phyloP scores from a whole-genome alignment of 257 asterid genomes.

The Solanum chilense region DNA sequence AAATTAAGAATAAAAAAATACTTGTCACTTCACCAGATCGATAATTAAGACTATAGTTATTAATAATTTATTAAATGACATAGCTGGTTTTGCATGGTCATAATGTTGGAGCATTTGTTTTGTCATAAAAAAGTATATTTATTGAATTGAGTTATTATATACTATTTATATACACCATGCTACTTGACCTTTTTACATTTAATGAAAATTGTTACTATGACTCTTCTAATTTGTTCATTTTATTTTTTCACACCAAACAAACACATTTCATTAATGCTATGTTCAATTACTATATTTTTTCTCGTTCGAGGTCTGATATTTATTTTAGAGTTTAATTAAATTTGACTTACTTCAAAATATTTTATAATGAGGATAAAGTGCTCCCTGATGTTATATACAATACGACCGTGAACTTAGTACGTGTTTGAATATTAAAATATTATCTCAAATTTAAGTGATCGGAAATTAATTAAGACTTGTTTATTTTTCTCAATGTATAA shows the following conservation, averaged over 20 bases:
- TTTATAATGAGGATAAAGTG: too few relatives aligned
- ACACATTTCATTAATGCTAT: not conserved
- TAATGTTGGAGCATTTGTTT: not conserved
- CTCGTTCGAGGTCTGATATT: accelerated
- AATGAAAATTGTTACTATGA: not conserved
- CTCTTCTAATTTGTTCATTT: not conserved
- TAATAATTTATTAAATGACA: not conserved
- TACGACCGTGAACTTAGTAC: not conserved
- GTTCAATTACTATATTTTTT: not conserved
- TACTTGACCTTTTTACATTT: not conserved
- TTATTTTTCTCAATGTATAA: not conserved
- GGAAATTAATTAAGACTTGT: not conserved
- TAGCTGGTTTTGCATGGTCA: not conserved
- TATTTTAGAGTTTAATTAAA: too few relatives aligned
- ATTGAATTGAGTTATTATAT: not conserved
- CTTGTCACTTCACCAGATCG: not conserved
- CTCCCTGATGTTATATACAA: too few relatives aligned
- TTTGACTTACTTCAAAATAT: accelerated
- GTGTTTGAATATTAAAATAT: not conserved
- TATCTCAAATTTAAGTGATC: not conserved
- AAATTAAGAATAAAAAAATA: too few relatives aligned
- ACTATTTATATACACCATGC: not conserved
- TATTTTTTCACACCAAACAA: not conserved
- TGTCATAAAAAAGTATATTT: not conserved
- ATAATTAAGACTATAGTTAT: not conserved